A percentile compares a stretch with the other conserved stretches of the same genome.
Evolutionary conservation across 2,329 filamentous ascomycete species (phyloP).

Genomic region (Xylariales sp.): DNA sequence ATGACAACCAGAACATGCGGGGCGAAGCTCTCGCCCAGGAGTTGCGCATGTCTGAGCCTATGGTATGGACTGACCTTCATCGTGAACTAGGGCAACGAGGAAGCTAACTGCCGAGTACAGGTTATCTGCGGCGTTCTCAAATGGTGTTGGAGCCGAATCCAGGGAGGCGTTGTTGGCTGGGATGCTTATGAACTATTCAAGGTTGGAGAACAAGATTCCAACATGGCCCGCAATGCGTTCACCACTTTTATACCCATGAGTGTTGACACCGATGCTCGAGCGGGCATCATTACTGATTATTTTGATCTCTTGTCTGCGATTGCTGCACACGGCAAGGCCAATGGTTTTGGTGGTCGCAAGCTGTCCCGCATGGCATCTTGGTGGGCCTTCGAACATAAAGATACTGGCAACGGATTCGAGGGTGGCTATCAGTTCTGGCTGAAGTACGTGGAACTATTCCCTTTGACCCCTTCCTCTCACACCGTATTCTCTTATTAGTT

Average conservation of each 20-base stretch:
- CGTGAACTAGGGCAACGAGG: no score
- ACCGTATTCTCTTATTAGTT: no score
- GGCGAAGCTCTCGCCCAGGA: conserved; percentile 77
- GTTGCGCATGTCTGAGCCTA: conserved; percentile 85
- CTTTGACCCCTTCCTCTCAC: conserved; percentile 4
- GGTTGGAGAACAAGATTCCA: conserved; percentile 89
- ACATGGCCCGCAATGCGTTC: conserved; percentile 88
- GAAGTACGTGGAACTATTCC: conserved; percentile 46
- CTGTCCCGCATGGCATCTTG: conserved; percentile 92
- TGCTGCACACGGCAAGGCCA: conserved; percentile 87
- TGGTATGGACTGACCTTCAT: no score
- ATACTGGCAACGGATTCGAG: conserved; percentile 87
- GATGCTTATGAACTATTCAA: conserved; percentile 96
- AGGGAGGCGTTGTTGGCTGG: conserved; percentile 91
- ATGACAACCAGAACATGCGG: conserved; percentile 56
- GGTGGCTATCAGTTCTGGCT: conserved; percentile 89
- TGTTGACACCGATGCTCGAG: conserved; percentile 79
- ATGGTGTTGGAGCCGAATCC: conserved; percentile 96
- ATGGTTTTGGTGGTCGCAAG: conserved; percentile 89
- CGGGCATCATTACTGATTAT: conserved; percentile 90
- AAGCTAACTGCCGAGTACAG: no score
- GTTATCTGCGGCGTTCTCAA: conserved; percentile 91
- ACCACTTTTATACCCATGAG: conserved; percentile 94
- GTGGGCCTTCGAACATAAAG: conserved; percentile 95
- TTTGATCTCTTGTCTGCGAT: conserved; percentile 90